Evolutionary conservation across 306 rosid species (phyloP).

Genomic region (Gastrolobium villosum): DNA sequence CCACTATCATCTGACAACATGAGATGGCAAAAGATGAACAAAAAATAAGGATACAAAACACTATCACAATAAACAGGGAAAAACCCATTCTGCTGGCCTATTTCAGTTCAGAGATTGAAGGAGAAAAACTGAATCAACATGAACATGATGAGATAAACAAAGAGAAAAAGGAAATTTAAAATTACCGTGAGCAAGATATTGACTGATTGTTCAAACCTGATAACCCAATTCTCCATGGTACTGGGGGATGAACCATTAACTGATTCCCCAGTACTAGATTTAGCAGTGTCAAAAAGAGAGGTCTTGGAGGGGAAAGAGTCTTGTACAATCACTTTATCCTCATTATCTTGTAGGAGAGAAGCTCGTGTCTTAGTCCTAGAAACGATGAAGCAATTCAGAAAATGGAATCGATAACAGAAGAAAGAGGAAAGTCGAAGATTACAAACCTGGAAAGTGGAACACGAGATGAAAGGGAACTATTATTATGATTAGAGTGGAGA

Average conservation of each 20-base stretch:
- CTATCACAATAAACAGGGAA: background rate
- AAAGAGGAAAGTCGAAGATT: background rate
- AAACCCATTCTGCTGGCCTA: background rate
- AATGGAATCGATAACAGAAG: background rate
- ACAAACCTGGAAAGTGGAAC: conserved; percentile 35
- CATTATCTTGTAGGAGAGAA: conserved; percentile 71
- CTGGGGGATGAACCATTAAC: conserved; percentile 52
- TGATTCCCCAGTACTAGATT: conserved; percentile 34
- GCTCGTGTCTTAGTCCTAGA: conserved; percentile 74
- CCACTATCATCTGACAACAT: background rate
- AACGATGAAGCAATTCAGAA: conserved; percentile 2
- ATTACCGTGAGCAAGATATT: conserved; percentile 89
- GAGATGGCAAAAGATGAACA: background rate
- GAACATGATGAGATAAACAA: background rate
- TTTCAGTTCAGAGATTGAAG: conserved; percentile 15
- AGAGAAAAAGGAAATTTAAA: background rate
- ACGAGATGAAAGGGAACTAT: background rate
- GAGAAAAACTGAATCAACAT: background rate
- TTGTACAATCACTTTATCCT: conserved; percentile 66
- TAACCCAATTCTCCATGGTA: conserved; percentile 63
- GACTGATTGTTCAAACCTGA: conserved; percentile 81
- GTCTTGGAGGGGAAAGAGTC: conserved; percentile 68
- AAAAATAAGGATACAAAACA: background rate
- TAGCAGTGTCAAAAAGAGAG: conserved; percentile 51
- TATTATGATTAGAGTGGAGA: background rate